Evolutionary conservation across 208 protist genomes (phyloP).

Genomic region (Entamoeba histolytica): DNA sequence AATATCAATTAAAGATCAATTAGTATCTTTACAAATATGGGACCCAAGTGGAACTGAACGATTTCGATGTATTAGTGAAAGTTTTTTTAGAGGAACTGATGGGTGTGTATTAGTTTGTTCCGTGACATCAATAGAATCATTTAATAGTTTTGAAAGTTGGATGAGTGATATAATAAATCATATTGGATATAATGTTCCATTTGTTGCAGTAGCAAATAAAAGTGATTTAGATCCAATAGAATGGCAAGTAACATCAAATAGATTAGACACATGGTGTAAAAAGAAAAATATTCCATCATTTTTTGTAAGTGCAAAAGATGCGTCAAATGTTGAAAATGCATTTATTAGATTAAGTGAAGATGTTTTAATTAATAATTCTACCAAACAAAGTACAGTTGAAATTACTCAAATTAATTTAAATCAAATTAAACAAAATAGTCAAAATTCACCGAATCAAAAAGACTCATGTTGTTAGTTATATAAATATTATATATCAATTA

Average conservation of each 20-base stretch:
- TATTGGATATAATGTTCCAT: not conserved
- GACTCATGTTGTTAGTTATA: too few species aligned
- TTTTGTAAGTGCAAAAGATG: not conserved
- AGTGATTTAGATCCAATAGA: not conserved
- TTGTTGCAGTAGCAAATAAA: not conserved
- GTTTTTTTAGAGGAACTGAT: not conserved
- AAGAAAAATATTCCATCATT: not conserved
- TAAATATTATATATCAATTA: too few species aligned
- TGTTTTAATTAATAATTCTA: too few species aligned
- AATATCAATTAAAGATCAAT: not conserved
- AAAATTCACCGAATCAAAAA: too few species aligned
- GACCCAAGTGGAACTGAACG: not conserved
- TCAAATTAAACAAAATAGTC: too few species aligned
- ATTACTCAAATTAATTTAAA: too few species aligned
- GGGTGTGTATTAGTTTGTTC: not conserved
- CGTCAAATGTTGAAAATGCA: not conserved
- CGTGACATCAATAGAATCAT: not conserved
- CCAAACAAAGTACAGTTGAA: too few species aligned
- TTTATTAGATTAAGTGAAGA: not conserved
- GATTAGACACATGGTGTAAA: not conserved
- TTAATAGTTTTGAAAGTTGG: not conserved
- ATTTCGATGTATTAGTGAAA: not conserved
- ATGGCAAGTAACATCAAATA: not conserved
- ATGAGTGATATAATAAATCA: not conserved
- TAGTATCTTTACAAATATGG: not conserved